Evolutionary conservation across 176 grass and related monocot species (phyloP).

Genomic region (Ananas comosus): DNA sequence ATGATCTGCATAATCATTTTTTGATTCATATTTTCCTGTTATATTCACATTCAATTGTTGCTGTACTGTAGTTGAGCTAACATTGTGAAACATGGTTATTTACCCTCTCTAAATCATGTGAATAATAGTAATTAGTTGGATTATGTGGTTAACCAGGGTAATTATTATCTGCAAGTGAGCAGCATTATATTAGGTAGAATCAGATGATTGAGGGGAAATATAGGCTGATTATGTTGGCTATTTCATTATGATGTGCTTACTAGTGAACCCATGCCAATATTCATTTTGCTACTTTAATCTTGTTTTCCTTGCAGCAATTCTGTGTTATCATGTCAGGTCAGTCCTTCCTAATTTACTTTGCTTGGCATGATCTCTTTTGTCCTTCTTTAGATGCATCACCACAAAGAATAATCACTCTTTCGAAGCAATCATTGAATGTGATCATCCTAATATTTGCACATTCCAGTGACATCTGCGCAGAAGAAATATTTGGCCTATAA

Average conservation of each 20-base stretch:
- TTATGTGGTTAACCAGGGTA: background rate
- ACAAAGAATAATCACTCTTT: background rate
- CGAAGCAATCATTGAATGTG: background rate
- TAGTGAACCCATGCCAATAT: no score
- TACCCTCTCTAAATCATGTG: background rate
- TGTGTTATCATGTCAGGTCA: background rate
- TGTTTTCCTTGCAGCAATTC: slow-evolving; percentile 10
- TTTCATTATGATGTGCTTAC: background rate
- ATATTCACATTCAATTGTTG: background rate
- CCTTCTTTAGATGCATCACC: background rate
- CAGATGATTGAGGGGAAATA: background rate
- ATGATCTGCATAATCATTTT: background rate
- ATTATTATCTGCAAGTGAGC: background rate
- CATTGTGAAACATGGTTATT: background rate
- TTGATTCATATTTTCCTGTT: background rate
- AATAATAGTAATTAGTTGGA: background rate
- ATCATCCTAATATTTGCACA: background rate
- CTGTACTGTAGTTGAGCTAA: background rate
- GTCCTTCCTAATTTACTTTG: slow-evolving; percentile 6
- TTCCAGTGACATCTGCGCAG: background rate
- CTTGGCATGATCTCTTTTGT: background rate
- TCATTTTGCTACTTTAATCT: background rate
- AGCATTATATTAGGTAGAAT: background rate
- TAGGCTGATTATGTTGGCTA: background rate
- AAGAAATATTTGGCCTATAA: background rate